These are phyloP conservation scores for Pistacia vera DNA, from an alignment of 345 rosid species.

Conservation along the genomic window DNA sequence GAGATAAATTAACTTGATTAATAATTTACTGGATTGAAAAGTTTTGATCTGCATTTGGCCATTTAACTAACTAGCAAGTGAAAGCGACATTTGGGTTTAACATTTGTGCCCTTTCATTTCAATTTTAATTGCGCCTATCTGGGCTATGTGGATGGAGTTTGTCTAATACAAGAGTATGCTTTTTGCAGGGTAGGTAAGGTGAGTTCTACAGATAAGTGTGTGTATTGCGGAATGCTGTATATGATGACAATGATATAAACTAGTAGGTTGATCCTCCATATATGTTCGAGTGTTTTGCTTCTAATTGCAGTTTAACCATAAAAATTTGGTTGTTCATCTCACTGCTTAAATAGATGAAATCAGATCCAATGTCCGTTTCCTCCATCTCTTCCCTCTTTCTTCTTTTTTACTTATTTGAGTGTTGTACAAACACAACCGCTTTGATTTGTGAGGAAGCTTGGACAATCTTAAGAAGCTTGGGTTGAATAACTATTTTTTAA, in stretches of 20 bases:
- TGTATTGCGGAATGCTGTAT: constrained; percentile 11
- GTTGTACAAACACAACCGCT: neutral
- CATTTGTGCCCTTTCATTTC: neutral
- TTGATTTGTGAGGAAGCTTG: neutral
- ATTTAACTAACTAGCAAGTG: neutral
- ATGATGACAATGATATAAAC: neutral
- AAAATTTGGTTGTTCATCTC: constrained; percentile 24
- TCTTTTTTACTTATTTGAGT: neutral
- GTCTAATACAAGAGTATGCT: neutral
- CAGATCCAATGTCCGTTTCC: neutral
- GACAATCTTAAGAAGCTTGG: neutral
- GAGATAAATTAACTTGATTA: neutral
- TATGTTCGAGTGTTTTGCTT: constrained; percentile 24
- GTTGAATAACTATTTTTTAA: neutral
- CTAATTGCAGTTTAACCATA: neutral
- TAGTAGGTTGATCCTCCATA: constrained; percentile 34
- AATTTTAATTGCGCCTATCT: neutral
- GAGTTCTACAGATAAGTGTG: constrained; percentile 11
- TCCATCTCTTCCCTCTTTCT: neutral
- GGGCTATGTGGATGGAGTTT: neutral
- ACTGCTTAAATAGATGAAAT: constrained; percentile 22
- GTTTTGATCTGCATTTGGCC: neutral
- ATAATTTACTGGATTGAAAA: neutral
- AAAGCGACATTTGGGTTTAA: too few relatives aligned
- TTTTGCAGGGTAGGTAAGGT: constrained; percentile 32